phyloP scores from a whole-genome alignment of 1,284 basidiomycete species.

The Pholiota adiposa region DNA sequence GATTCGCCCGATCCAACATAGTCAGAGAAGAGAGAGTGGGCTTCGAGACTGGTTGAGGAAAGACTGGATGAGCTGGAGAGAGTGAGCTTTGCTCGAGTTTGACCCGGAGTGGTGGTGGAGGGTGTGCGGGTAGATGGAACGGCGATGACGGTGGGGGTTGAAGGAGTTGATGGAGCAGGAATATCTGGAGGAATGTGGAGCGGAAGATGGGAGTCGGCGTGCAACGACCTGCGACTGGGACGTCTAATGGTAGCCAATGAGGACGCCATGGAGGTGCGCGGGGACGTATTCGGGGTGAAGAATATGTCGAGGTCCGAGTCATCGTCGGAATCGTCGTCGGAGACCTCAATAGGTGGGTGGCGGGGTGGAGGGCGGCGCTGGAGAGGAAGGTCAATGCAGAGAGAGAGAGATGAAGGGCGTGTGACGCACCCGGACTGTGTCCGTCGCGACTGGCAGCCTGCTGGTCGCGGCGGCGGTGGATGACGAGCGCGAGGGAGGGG shows the following conservation, averaged over 20 bases:
- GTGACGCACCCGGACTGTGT: not conserved
- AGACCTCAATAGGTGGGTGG: not conserved
- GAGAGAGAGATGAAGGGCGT: not conserved
- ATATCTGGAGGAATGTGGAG: conserved; percentile 10
- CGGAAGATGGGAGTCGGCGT: conserved; percentile 23
- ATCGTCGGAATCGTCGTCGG: conserved; percentile 17
- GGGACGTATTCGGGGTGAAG: conserved; percentile 55
- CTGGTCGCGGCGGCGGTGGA: not conserved
- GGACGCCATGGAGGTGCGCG: conserved; percentile 48
- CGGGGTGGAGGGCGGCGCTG: not conserved
- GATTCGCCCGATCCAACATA: conserved; percentile 30
- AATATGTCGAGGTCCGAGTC: conserved; percentile 49
- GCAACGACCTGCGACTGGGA: conserved; percentile 27
- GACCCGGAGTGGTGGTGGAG: conserved; percentile 14
- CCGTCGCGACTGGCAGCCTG: not conserved
- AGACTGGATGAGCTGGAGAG: conserved; percentile 38
- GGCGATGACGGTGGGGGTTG: conserved; percentile 11
- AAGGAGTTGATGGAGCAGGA: conserved; percentile 1
- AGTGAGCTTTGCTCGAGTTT: conserved; percentile 15
- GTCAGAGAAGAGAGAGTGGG: conserved; percentile 41
- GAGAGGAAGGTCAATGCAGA: not conserved
- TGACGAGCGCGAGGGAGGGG: not conserved
- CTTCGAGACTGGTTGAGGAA: conserved; percentile 43
- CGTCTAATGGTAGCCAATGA: conserved; percentile 23
- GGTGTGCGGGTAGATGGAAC: conserved; percentile 35